These are phyloP conservation scores for Leucocoprinus birnbaumii DNA, from an alignment of 768 basidiomycete genomes.

Conservation along the genomic window DNA sequence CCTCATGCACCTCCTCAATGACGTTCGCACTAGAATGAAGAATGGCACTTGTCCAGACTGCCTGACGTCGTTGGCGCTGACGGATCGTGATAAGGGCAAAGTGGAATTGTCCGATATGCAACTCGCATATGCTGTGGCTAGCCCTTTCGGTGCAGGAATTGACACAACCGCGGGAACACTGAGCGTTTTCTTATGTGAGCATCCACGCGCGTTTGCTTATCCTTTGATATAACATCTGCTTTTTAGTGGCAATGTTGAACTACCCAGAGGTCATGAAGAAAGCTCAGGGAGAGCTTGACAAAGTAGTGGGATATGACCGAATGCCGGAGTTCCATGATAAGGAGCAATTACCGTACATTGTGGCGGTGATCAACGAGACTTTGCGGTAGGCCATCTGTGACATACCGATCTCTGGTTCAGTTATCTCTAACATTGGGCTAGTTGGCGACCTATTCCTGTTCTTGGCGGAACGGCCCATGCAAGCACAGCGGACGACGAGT, in stretches of 20 bases:
- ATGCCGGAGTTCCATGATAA: conserved; percentile 25
- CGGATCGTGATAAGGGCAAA: conserved; percentile 33
- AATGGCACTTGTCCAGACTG: conserved; percentile 22
- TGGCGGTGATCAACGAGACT: conserved; percentile 18
- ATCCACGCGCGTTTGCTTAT: not conserved
- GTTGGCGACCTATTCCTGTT: conserved; percentile 25
- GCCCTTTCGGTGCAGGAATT: conserved; percentile 25
- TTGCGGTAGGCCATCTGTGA: conserved; percentile 10
- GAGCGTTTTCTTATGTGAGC: conserved; percentile 12
- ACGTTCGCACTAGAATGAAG: conserved; percentile 20
- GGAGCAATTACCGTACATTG: conserved; percentile 18
- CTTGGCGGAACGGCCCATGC: conserved; percentile 30
- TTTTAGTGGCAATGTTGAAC: conserved; percentile 25
- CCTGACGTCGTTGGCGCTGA: conserved; percentile 35
- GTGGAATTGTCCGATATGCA: conserved; percentile 40
- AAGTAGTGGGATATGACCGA: conserved; percentile 22
- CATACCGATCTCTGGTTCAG: too few species aligned
- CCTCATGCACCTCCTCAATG: conserved; percentile 22
- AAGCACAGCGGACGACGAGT: conserved; percentile 30
- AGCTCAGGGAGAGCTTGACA: conserved; percentile 30
- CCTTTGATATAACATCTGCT: too few species aligned
- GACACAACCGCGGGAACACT: conserved; percentile 22
- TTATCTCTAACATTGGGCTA: too few species aligned
- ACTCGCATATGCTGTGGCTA: conserved; percentile 33
- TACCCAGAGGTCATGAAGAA: conserved; percentile 23